A percentile compares a stretch with the other conserved stretches of the same genome.
Evolutionary conservation across 495 filamentous ascomycete species (phyloP).

Genomic region (Penicillium steckii): DNA sequence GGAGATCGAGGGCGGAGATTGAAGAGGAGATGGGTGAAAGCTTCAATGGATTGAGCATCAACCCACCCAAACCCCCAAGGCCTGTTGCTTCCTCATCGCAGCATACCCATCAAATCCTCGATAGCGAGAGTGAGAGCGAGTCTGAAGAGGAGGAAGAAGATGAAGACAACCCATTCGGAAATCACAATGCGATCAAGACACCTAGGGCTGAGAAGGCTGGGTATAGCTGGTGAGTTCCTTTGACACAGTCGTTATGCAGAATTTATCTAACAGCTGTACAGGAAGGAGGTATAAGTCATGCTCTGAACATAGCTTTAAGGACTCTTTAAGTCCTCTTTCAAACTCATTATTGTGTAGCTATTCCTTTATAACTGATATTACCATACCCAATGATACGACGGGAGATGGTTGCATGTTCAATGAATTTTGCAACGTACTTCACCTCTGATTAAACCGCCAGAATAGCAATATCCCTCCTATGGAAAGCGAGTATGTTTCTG

Average conservation of each 20-base stretch:
- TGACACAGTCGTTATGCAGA: not conserved
- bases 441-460: too few species aligned
- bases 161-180: constrained; percentile 76
- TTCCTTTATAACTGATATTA: not conserved
- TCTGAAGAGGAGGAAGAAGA: constrained; percentile 59
- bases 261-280: constrained; percentile 7
- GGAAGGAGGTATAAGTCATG: constrained; percentile 24
- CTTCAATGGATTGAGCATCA: constrained; percentile 42
- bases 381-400: not conserved
- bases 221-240: constrained; percentile 50
- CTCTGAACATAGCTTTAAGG: not conserved
- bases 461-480: too few species aligned
- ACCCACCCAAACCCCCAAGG: constrained; percentile 42
- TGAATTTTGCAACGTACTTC: not conserved
- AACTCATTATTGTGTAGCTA: not conserved
- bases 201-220: constrained; percentile 53
- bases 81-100: constrained; percentile 31
- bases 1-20: constrained; percentile 29
- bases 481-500: not conserved
- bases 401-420: not conserved
- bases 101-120: constrained; percentile 22
- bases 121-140: constrained; percentile 44
- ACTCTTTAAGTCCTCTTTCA: not conserved
- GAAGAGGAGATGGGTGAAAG: constrained; percentile 33
- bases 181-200: constrained; percentile 69